Evolutionary conservation across 2,329 filamentous ascomycete genomes (phyloP), one percentile per base, ranked within the genome.

Genomic region (Magnaporthales sp.): DNA sequence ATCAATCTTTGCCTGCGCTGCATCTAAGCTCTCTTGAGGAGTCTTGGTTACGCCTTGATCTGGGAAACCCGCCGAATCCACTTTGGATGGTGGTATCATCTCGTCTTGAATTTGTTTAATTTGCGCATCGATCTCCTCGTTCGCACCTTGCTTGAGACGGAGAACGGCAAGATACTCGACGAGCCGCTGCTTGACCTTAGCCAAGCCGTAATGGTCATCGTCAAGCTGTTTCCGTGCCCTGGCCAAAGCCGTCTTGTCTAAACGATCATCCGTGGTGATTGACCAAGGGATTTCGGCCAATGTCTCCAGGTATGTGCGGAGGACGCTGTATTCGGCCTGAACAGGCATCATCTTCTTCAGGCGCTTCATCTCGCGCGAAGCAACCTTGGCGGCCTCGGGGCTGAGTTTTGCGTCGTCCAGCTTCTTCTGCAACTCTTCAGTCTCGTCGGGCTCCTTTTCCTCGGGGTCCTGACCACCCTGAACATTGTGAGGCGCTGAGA

Each of bases 121-220:
- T 75, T 96, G 89, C 29, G 86, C 85, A 66, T 97, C 91, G 22
- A 97, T 83, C 65, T 91, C 89, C 66, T 90, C 85, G 70, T 98
- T 97, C 69, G 94, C 89, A 26, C 91, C 89, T 75, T 97, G 93
- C 82, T 98, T 99, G 67, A 99, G 84, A 71, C 95, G 91, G 65
- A 99, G 83, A n/a, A 99, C 95, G 2, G 95, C 96, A 60, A 99
- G 83, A 74, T 99, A 99, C 76, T 98, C 96, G 5, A 99, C 84
- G 26, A 99, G 79, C 60, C 95, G 86, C 84, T 97, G 97, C 86
- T 99, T 99, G 74, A 99, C 94, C 78, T 94, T 96, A 69, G 98
- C 93, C 15, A 99, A 81, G 0, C 95, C 95, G 72, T 98, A 98
- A 77, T 99, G 95, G 74, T 99, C 95, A 70, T 96, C 89, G 73